phyloP scores from a whole-genome alignment of 2,329 filamentous ascomycete genomes.

The Rhinocladiella mackenziei region DNA sequence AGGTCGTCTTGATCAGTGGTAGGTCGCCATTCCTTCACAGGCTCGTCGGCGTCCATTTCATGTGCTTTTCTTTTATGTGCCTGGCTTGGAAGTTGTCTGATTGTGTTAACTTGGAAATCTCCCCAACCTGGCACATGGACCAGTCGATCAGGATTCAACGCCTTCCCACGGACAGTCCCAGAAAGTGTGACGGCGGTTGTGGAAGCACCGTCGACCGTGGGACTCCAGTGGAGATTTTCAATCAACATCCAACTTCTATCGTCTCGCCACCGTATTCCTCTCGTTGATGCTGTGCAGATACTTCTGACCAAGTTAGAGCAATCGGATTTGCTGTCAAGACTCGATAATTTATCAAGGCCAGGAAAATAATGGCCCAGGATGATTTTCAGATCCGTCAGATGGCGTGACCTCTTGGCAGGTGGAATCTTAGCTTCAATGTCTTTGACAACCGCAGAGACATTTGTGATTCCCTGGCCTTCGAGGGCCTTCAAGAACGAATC shows the following conservation, averaged over 20 bases:
- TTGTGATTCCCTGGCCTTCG: slow-evolving; percentile 91
- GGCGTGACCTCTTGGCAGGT: slow-evolving; percentile 70
- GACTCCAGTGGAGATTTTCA: slow-evolving; percentile 72
- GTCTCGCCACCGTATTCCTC: slow-evolving; percentile 92
- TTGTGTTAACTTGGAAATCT: slow-evolving; percentile 85
- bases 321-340: slow-evolving; percentile 81
- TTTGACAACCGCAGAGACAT: slow-evolving; percentile 80
- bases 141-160: slow-evolving; percentile 82
- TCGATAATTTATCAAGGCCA: slow-evolving; percentile 84
- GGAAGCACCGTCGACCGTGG: slow-evolving; percentile 45
- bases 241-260: slow-evolving; percentile 93
- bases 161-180: slow-evolving; percentile 78
- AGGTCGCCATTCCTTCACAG: slow-evolving; percentile 57
- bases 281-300: slow-evolving; percentile 85
- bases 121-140: slow-evolving; percentile 93
- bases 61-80: slow-evolving; percentile 50
- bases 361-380: slow-evolving; percentile 95
- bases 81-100: slow-evolving; percentile 66
- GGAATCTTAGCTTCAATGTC: slow-evolving; percentile 73
- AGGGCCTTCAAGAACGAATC: slow-evolving; percentile 81
- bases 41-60: slow-evolving; percentile 64
- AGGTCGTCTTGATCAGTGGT: slow-evolving; percentile 78
- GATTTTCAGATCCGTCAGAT: slow-evolving; percentile 78
- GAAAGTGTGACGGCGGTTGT: slow-evolving; percentile 66
- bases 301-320: slow-evolving; percentile 86